Base-by-base conservation (phyloP, 1,284 basidiomycete genomes). In the Cryptococcus amylolentus region DNA sequence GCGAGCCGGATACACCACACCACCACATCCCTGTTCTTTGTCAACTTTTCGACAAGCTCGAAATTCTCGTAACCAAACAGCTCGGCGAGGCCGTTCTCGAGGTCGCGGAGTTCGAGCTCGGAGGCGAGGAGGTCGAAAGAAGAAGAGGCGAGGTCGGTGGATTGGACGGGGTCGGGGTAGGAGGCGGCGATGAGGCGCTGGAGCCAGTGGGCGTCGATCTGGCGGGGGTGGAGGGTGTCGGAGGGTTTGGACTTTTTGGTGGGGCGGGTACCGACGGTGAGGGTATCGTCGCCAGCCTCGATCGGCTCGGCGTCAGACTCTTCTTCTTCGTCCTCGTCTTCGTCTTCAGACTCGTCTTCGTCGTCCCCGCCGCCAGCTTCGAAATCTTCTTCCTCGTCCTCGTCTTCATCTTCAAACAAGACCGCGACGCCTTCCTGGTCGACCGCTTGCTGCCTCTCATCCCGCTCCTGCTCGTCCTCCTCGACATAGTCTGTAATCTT, bases 1-100 rank as follows among this genome's bases (percentile, higher is more conserved):
- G 92, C 90, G 48, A 98, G 84, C 76, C 94, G 94, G 43, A 96
- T 98, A 73, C 94, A 98, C 96, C 96, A 99, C 0, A 98, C 91
- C 51, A 98, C 83, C 55, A 93, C 88, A 54, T 98, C 96, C 52
- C 94, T 86, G 79, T 98, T 98, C 78, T 94, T 94, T 70, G 95
- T 86, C 71, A 98, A 88, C 54, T 86, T 87, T 27, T 89, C 88
- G 66, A 93, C 93, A 57, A 95, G 84, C 56, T 93, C 87, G 81
- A 96, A 97, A 64, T 83, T 81, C 67, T 90, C 85, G 78, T 92
- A 98, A 57, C 98, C 92, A 75, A 98, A 98, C 38, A 98, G 81
- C 65, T 98, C 95, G 87, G 98, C 98, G 31, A 99, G 83, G 68
- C 88, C 85, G 78, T 98, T 99, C 77, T 99, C 96, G 73, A 90